A percentile compares a stretch with the other conserved stretches of the same genome.
Evolutionary conservation across 2,329 filamentous ascomycete genomes (phyloP).

Genomic region (Passalora sequoiae): DNA sequence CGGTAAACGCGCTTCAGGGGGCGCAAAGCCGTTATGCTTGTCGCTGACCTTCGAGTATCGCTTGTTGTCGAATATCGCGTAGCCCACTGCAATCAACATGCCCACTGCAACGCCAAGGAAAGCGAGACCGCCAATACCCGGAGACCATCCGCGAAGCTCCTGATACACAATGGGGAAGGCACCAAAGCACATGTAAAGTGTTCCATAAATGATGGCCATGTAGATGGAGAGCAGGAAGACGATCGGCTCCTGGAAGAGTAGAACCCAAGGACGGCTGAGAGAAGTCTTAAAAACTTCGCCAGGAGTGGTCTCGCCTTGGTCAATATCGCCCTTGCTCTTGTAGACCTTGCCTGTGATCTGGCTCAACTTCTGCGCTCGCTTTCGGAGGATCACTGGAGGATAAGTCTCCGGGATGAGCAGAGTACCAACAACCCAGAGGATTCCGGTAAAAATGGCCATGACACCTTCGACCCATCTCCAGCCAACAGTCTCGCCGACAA

Average conservation of each 20-base stretch:
- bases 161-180: constrained; percentile 58
- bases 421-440: constrained; percentile 52
- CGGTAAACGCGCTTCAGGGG: constrained; percentile 62
- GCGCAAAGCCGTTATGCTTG: constrained; percentile 50
- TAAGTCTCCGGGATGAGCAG: constrained; percentile 57
- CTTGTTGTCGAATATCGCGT: constrained; percentile 50
- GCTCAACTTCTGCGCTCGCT: constrained; percentile 49
- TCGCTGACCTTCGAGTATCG: constrained; percentile 47
- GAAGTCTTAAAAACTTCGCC: constrained; percentile 48
- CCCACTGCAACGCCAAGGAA: constrained; percentile 66
- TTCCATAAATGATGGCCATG: constrained; percentile 46
- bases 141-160: constrained; percentile 52
- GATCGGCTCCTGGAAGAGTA: constrained; percentile 51
- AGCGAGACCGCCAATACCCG: constrained; percentile 57
- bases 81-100: constrained; percentile 55
- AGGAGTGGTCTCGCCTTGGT: constrained; percentile 35
- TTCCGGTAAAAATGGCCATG: constrained; percentile 58
- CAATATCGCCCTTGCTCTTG: constrained; percentile 42
- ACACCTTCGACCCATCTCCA: constrained; percentile 67
- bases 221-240: constrained; percentile 45
- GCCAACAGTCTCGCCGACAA: constrained; percentile 56
- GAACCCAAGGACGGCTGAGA: constrained; percentile 60
- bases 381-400: constrained; percentile 52
- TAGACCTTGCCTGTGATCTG: constrained; percentile 52
- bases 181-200: constrained; percentile 45